Evolutionary conservation across 352 stramenopile species (phyloP).

Genomic region (Stramenopiles sp.): DNA sequence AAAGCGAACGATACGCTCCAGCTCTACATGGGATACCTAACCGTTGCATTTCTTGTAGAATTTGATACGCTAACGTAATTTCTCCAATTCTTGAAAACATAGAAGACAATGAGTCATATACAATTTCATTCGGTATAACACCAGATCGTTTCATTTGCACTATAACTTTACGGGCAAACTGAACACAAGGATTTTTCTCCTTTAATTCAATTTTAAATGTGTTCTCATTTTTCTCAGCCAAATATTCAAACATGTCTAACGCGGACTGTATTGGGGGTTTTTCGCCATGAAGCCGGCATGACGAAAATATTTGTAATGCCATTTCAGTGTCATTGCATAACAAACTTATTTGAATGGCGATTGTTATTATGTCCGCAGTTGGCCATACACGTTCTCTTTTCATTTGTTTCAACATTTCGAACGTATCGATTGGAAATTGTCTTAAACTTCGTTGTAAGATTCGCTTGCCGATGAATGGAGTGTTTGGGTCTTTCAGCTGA

Average conservation of each 20-base stretch:
- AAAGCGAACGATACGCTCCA: not conserved
- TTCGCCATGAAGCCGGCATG: not conserved
- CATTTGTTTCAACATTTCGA: not conserved
- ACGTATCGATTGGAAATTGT: not conserved
- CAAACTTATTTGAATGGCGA: not conserved
- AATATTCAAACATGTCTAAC: not conserved
- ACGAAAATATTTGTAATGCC: not conserved
- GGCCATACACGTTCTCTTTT: not conserved
- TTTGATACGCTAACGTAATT: not conserved
- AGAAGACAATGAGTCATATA: not conserved
- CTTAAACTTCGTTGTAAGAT: not conserved
- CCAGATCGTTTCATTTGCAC: not conserved
- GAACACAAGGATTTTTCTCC: not conserved
- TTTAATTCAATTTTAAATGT: not conserved
- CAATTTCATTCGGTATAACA: not conserved
- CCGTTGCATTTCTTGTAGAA: not conserved
- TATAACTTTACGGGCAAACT: not conserved
- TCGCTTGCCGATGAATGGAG: not conserved
- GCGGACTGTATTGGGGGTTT: not conserved
- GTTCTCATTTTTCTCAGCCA: not conserved
- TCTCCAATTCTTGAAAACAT: not conserved
- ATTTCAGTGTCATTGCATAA: not conserved
- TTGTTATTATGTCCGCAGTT: not conserved
- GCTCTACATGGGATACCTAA: not conserved
- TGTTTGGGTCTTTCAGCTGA: not conserved